phyloP scores from a whole-genome alignment of 176 grass and related monocot genomes.

The Pharus latifolius region DNA sequence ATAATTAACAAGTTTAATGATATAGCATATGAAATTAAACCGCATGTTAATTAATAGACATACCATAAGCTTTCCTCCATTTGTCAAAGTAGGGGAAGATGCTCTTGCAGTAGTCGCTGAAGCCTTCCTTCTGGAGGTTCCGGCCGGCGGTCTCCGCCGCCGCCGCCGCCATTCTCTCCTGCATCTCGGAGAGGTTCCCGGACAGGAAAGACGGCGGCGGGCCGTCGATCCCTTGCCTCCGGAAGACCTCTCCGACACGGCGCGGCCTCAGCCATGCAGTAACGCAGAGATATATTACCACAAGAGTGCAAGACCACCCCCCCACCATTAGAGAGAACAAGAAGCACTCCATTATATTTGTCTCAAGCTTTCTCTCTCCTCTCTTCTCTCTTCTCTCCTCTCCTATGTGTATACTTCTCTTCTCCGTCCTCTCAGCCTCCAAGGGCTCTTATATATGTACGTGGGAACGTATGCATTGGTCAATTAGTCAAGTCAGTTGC shows the following conservation, averaged over 20 bases:
- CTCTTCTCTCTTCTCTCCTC: neutral
- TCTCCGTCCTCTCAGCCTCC: too few species aligned
- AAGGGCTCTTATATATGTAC: too few species aligned
- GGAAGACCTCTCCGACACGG: slow-evolving; percentile 34
- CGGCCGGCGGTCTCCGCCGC: neutral
- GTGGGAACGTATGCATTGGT: too few species aligned
- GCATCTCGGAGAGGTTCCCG: slow-evolving; percentile 75
- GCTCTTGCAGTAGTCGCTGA: slow-evolving; percentile 58
- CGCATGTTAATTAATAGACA: too few species aligned
- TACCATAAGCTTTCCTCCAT: slow-evolving; percentile 95
- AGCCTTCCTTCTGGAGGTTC: slow-evolving; percentile 29
- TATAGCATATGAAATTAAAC: too few species aligned
- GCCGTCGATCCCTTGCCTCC: slow-evolving; percentile 56
- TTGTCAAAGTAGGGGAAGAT: slow-evolving; percentile 89
- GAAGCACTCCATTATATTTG: slow-evolving; percentile 12
- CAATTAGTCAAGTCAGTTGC: too few species aligned
- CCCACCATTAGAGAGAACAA: slow-evolving; percentile 5
- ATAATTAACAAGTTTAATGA: too few species aligned
- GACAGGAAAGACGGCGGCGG: slow-evolving; percentile 54
- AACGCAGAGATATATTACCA: slow-evolving; percentile 13
- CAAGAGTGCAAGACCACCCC: slow-evolving; percentile 16
- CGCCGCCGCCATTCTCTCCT: slow-evolving; percentile 19
- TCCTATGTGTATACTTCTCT: too few species aligned
- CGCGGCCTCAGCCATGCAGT: slow-evolving; percentile 36
- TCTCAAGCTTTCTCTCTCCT: neutral